These are phyloP conservation scores for Hirschfeldia incana DNA, from an alignment of 345 rosid species.

Conservation along the genomic window DNA sequence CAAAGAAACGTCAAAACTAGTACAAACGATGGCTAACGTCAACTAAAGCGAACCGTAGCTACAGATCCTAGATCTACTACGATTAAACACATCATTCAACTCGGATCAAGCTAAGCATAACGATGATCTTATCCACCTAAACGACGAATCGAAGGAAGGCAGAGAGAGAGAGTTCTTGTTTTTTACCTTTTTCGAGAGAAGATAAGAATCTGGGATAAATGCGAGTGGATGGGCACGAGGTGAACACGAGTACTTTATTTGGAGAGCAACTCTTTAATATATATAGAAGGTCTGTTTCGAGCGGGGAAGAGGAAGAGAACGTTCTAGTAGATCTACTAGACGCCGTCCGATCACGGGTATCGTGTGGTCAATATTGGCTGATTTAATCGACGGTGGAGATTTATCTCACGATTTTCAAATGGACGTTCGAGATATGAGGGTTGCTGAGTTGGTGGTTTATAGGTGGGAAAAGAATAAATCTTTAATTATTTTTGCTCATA, in stretches of 20 bases:
- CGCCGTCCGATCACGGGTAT: conserved; percentile 48
- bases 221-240: conserved; percentile 47
- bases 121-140: neutral
- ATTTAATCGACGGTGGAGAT: conserved; percentile 30
- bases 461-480: conserved; percentile 32
- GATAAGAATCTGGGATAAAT: neutral
- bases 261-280: neutral
- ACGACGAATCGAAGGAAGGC: neutral
- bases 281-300: conserved; percentile 17
- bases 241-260: conserved; percentile 42
- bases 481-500: neutral
- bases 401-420: neutral
- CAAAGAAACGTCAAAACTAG: neutral
- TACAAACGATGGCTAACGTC: neutral
- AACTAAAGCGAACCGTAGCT: neutral
- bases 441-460: conserved; percentile 9
- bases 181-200: conserved; percentile 20
- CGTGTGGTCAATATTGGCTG: conserved; percentile 40
- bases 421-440: conserved; percentile 37
- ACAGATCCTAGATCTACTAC: conserved; percentile 21
- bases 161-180: neutral
- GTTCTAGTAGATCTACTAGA: conserved; percentile 46
- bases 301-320: conserved; percentile 35
- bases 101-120: neutral
- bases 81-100: conserved; percentile 18